A percentile compares a stretch with the other conserved stretches of the same genome.
Conservation (phyloP, 23 red algal species). For the Gracilaria domingensis region DNA sequence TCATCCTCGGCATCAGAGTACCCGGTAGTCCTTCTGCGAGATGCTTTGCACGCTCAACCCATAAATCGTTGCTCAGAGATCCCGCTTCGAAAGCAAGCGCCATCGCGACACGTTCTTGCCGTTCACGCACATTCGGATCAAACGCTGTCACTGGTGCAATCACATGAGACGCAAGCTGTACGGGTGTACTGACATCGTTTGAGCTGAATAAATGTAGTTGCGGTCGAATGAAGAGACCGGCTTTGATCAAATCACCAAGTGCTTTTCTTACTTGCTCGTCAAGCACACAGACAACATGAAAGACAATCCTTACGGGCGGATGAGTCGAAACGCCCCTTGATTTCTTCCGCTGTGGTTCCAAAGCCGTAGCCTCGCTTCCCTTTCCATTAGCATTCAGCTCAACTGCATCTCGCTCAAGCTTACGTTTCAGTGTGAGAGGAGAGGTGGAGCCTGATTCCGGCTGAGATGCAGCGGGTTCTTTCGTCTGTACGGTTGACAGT, state of each 20-base stretch:
- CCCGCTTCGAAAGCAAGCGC: slow-evolving; percentile 36
- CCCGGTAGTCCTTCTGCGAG: not conserved
- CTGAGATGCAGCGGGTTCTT: not conserved
- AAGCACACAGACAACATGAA: not conserved
- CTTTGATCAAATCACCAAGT: not conserved
- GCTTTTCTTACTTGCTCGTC: not conserved
- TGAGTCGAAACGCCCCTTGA: not conserved
- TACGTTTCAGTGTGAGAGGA: not conserved
- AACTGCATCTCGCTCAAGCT: not conserved
- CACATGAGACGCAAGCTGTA: not conserved
- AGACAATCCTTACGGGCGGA: not conserved
- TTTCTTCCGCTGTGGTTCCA: not conserved
- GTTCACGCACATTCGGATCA: not conserved
- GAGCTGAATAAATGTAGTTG: slow-evolving; percentile 5
- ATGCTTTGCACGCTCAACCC: slow-evolving; percentile 34
- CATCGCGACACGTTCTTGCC: not conserved
- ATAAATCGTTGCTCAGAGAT: not conserved
- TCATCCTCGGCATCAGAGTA: not conserved
- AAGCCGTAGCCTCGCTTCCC: not conserved
- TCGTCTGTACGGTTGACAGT: not conserved
- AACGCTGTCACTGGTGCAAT: not conserved
- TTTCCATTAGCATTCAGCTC: not conserved
- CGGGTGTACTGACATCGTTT: not conserved
- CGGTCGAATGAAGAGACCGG: slow-evolving; percentile 8
- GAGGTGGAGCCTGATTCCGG: not conserved